phyloP scores from a whole-genome alignment of 2,329 filamentous ascomycete genomes.

The Fonsecaea multimorphosa region DNA sequence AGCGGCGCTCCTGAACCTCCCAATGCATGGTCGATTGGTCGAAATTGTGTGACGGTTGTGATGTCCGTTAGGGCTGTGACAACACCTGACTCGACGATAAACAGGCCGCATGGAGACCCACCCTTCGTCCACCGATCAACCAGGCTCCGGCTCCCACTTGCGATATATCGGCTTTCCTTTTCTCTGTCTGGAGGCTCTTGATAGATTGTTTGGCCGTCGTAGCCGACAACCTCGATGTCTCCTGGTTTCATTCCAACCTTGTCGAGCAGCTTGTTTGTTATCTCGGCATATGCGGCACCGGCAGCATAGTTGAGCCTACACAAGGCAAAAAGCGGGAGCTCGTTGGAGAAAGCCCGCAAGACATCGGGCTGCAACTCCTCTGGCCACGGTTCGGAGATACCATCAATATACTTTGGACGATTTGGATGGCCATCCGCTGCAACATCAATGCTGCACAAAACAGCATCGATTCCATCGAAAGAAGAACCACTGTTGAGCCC shows the following conservation, averaged over 20 bases:
- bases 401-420: constrained; percentile 41
- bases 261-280: constrained; percentile 39
- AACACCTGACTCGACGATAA: constrained; percentile 44
- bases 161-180: constrained; percentile 35
- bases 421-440: constrained; percentile 42
- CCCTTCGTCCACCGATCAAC: constrained; percentile 42
- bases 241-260: constrained; percentile 36
- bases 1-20: constrained; percentile 42
- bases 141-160: constrained; percentile 39
- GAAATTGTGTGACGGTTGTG: constrained; percentile 43
- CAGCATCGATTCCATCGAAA: constrained; percentile 44
- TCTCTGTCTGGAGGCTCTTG: constrained; percentile 42
- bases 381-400: constrained; percentile 43
- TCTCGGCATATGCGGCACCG: constrained; percentile 43
- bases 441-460: constrained; percentile 42
- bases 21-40: constrained; percentile 43
- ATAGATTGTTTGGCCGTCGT: constrained; percentile 45
- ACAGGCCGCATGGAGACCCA: constrained; percentile 42
- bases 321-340: constrained; percentile 42
- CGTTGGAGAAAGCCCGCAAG: constrained; percentile 41
- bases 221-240: constrained; percentile 43
- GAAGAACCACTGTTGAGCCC: constrained; percentile 44
- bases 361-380: constrained; percentile 40
- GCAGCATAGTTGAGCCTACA: constrained; percentile 43
- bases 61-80: constrained; percentile 43